phyloP scores from a whole-genome alignment of 2,329 filamentous ascomycete species.

The Paecilomyces sp. region DNA sequence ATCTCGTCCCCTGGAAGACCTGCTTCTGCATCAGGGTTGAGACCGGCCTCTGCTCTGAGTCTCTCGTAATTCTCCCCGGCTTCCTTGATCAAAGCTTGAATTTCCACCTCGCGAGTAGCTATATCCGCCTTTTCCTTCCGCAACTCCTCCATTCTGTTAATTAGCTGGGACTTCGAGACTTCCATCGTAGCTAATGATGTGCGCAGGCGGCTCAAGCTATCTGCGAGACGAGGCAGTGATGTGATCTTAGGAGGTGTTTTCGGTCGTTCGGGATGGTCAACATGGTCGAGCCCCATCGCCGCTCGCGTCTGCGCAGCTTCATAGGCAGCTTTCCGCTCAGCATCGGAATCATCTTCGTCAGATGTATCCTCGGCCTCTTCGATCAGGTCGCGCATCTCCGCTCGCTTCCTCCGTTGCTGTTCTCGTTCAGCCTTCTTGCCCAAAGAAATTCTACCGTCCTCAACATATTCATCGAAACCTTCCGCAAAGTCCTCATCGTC shows the following conservation, averaged over 20 bases:
- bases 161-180: slow-evolving; percentile 52
- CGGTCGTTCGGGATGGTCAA: slow-evolving; percentile 26
- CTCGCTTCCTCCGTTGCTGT: slow-evolving; percentile 56
- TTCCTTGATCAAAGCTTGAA: slow-evolving; percentile 73
- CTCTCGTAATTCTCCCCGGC: slow-evolving; percentile 66
- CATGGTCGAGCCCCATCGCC: slow-evolving; percentile 57
- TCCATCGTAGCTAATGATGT: slow-evolving; percentile 58
- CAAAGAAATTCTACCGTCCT: slow-evolving; percentile 72
- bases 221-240: slow-evolving; percentile 65
- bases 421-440: slow-evolving; percentile 73
- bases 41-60: slow-evolving; percentile 40
- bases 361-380: slow-evolving; percentile 64
- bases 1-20: slow-evolving; percentile 17
- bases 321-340: slow-evolving; percentile 67
- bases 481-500: slow-evolving; percentile 92
- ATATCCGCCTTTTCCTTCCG: slow-evolving; percentile 64
- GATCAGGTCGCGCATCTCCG: slow-evolving; percentile 79
- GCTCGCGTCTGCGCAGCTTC: slow-evolving; percentile 79
- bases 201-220: slow-evolving; percentile 59
- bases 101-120: slow-evolving; percentile 62
- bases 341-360: slow-evolving; percentile 57
- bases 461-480: slow-evolving; percentile 86
- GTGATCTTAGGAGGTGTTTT: slow-evolving; percentile 67
- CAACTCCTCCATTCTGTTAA: slow-evolving; percentile 58
- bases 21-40: slow-evolving; percentile 18